Evolutionary conservation across 2,329 filamentous ascomycete species (phyloP).

Genomic region (Stachybotrys echinatus): DNA sequence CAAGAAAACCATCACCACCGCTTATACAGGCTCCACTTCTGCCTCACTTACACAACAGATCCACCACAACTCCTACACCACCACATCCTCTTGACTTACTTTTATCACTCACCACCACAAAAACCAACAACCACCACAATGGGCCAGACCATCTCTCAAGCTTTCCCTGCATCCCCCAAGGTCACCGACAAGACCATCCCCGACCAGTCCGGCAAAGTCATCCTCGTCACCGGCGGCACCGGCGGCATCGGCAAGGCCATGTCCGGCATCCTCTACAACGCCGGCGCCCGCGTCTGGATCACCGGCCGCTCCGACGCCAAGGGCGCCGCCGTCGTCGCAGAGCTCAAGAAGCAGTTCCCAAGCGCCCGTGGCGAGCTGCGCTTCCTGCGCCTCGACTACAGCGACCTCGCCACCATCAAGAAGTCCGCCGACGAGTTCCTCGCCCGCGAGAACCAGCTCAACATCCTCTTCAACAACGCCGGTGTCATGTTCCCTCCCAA

Average conservation of each 20-base stretch:
- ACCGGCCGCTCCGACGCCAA: constrained; percentile 28
- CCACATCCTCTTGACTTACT: not conserved
- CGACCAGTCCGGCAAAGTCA: constrained; percentile 9
- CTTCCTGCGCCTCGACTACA: constrained; percentile 19
- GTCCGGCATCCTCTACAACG: constrained; percentile 39
- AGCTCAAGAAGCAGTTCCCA: not conserved
- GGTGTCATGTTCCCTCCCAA: constrained; percentile 32
- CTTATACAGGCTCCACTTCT: no score
- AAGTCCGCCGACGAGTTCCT: constrained; percentile 17
- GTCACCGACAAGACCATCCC: constrained; percentile 6
- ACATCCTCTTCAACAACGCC: constrained; percentile 37
- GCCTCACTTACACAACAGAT: no score
- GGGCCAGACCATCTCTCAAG: not conserved
- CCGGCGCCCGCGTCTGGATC: constrained; percentile 43
- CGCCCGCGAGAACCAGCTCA: constrained; percentile 19
- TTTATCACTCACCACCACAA: not conserved
- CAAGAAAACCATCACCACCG: no score
- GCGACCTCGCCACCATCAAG: constrained; percentile 24
- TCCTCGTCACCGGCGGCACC: constrained; percentile 34
- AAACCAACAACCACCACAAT: not conserved
- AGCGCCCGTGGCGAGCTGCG: not conserved
- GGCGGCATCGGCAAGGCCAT: constrained; percentile 37
- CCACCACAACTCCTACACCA: not conserved
- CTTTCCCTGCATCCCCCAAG: not conserved
- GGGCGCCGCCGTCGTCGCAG: not conserved